phyloP scores from a whole-genome alignment of 2,329 filamentous ascomycete genomes.

The Setomelanomma holmii region DNA sequence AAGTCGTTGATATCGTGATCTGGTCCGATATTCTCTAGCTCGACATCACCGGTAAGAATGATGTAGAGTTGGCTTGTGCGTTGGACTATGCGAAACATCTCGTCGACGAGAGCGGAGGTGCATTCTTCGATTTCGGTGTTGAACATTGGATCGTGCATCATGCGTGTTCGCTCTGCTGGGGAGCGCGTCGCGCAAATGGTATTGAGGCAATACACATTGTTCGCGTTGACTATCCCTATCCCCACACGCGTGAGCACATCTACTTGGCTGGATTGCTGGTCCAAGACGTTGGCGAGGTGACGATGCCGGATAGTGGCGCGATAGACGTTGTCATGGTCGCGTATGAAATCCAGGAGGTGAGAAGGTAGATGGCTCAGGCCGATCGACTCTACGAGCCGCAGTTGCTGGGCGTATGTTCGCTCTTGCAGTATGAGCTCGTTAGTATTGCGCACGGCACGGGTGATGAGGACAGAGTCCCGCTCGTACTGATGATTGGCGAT shows the following conservation, averaged over 20 bases:
- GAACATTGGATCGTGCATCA: neutral
- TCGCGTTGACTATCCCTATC: neutral
- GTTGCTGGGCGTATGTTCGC: conserved; percentile 3
- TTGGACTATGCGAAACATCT: neutral
- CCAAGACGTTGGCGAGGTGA: neutral
- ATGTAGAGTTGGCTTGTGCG: neutral
- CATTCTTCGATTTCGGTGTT: neutral
- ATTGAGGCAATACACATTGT: neutral
- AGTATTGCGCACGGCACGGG: neutral
- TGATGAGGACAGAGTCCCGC: neutral
- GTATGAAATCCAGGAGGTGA: conserved; percentile 4
- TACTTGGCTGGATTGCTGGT: neutral
- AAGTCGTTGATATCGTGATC: conserved; percentile 16
- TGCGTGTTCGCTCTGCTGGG: neutral
- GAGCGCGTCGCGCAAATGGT: neutral
- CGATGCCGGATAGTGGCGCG: conserved; percentile 4
- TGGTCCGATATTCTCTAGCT: conserved; percentile 16
- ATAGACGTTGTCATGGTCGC: conserved; percentile 10
- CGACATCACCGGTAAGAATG: neutral
- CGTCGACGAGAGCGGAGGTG: neutral
- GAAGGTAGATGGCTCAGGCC: conserved; percentile 4
- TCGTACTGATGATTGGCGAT: neutral
- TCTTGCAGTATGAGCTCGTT: neutral
- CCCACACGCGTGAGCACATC: neutral
- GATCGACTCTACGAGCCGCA: conserved; percentile 1